Evolutionary conservation across 2,329 filamentous ascomycete genomes (phyloP), one percentile per base, ranked within the genome.

Genomic region (Coccinonectria pachysandricola): DNA sequence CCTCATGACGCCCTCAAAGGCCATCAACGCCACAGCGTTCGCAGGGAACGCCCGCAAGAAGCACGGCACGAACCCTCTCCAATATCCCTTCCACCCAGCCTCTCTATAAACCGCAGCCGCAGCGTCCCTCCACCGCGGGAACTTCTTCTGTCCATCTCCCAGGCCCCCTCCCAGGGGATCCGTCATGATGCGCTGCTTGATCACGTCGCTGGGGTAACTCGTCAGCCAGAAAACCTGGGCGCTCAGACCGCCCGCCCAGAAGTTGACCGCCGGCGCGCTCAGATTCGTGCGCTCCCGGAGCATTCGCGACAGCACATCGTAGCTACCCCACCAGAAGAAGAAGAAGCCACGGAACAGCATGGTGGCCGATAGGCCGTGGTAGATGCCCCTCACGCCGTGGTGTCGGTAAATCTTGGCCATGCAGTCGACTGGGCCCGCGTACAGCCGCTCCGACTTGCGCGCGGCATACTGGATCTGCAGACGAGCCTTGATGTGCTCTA

Each of bases 321-420:
- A 98, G 34, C 76, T 81, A n/a, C 78, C 77, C 91, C 91, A 98
- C 87, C 87, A 96, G 62, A 79, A 91, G 68, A 94, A 95, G 66
- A 98, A 98, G 60, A 88, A 93, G 9, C 76, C 75, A 11, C 91
- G 73, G 62, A 96, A 96, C 24, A 96, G 56, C 24, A 96, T 62
- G 0, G 91, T 96, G 2, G 91, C 83, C 19, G 59, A 64, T 8
- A 98, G 68, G 1, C 91, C 91, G 50, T 85, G 86, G 55, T 88
- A 98, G 6, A 98, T 54, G 18, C 88, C 91, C 12, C 57, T 50
- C 3, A 95, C 45, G 23, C 91, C 88, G 52, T 96, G 85, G 26
- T 61, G 52, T n/a, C 51, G 45, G 49, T 71, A 71, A 23, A 84
- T 75, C 56, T 85, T 88, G 41, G 56, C 59, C 19, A 79, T 54